Evolutionary conservation across 805 yeast genomes (phyloP), one percentile per base, ranked within the genome.

Genomic region (Priceomyces medius): DNA sequence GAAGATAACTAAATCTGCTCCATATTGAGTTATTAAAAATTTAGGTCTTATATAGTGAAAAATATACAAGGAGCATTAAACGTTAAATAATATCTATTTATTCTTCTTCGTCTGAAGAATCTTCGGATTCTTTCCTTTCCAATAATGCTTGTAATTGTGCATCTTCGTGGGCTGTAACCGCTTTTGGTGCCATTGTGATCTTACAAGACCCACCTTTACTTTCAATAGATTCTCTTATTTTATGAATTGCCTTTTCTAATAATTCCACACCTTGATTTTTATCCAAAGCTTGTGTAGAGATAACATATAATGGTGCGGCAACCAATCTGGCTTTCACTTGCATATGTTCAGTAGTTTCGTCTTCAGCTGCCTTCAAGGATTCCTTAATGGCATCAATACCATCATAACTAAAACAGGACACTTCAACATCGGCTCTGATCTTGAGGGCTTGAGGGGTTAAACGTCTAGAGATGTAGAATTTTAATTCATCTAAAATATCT

Each of bases 391-490:
- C 99, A 63, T 90, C 96, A 53, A 93, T 88, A 64, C 99, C 99
- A 66, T 93, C 98, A 67, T 93, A 93, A 46, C 90, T 77, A 72
- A 91, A 93, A 65, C 99, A 93, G 10, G 97, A 88, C 33, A 93
- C 97, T 68, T 91, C 98, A 37, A 93, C 85, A 64, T 93, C 98
- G n/a, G 99, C 96, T 69, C 99, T 85, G 60, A 95, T 85, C 73
- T 91, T 93, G 55, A 89, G 89, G 29, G 98, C 96, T 72, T 90
- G 97, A 47, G 99, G 99, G 26, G 99, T 93, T 66, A 93, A 79
- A 67, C 98, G 85, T 65, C 95, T 82, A 41, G 91, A 77, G 56
- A 93, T 91, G 71, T 93, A 93, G 40, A 79, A 73, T 64, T 87
- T 82, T 55, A 93, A 78, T 66, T 93, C 98, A 37, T 81, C 86